Evolutionary conservation across 805 yeast genomes (phyloP).

Genomic region (Candida awuae): DNA sequence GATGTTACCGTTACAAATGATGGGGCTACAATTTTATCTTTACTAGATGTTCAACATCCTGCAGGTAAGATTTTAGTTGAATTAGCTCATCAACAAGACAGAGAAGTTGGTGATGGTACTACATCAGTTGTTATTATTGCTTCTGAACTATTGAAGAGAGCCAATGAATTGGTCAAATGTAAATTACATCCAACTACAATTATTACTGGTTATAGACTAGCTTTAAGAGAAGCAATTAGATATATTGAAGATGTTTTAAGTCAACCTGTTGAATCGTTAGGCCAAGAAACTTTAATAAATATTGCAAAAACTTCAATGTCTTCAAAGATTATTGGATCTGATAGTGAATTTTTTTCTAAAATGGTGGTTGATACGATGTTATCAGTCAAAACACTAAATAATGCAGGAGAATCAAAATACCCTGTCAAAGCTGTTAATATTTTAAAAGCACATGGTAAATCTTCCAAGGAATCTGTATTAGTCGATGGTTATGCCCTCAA

Average conservation of each 20-base stretch:
- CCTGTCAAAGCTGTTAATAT: conserved; percentile 97
- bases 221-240: conserved; percentile 82
- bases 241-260: conserved; percentile 82
- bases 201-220: conserved; percentile 92
- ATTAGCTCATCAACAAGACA: conserved; percentile 96
- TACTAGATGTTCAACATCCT: conserved; percentile 96
- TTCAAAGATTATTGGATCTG: conserved; percentile 90
- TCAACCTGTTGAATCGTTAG: conserved; percentile 66
- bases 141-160: conserved; percentile 82
- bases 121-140: conserved; percentile 97
- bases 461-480: conserved; percentile 75
- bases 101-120: conserved; percentile 91
- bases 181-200: conserved; percentile 97
- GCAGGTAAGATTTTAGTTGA: conserved; percentile 97
- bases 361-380: conserved; percentile 94
- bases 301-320: conserved; percentile 98
- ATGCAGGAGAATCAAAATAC: conserved; percentile 81
- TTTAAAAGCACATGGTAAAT: conserved; percentile 93
- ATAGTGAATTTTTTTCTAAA: conserved; percentile 79
- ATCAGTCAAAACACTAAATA: conserved; percentile 85
- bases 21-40: conserved; percentile 90
- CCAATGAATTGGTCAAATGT: conserved; percentile 87
- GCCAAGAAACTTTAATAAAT: conserved; percentile 78
- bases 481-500: conserved; percentile 93
- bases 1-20: conserved; percentile 98